phyloP scores from a whole-genome alignment of 192 early-diverging fungal genomes.

The Backusella australiensis region DNA sequence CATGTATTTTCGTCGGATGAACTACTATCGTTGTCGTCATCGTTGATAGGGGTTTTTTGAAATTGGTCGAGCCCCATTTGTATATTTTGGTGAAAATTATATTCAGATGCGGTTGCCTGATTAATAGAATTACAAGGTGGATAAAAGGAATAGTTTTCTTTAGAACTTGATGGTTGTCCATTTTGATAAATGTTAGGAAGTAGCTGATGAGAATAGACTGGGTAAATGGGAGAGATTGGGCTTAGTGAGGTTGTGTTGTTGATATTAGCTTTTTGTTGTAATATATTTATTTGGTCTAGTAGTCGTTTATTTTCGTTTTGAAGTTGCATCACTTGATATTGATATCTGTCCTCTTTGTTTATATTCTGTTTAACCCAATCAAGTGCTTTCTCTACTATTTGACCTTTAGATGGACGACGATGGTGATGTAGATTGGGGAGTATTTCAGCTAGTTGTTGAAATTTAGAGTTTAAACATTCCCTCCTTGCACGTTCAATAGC shows the following conservation, averaged over 20 bases:
- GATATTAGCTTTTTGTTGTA: neutral
- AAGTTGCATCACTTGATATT: conserved; percentile 9
- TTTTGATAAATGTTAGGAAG: neutral
- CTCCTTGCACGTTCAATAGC: conserved; percentile 82
- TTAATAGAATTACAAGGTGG: neutral
- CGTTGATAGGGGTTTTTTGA: neutral
- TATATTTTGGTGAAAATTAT: neutral
- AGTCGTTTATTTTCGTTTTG: conserved; percentile 8
- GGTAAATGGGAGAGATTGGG: neutral
- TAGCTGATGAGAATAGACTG: neutral
- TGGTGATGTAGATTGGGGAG: conserved; percentile 71
- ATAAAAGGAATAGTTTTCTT: neutral
- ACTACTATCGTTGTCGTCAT: conserved; percentile 2
- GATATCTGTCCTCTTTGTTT: conserved; percentile 23
- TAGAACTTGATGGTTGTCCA: neutral
- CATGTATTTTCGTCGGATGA: conserved; percentile 3
- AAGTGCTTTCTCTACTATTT: conserved; percentile 73
- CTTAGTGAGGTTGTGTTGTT: neutral
- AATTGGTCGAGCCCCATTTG: neutral
- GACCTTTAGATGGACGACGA: conserved; percentile 75
- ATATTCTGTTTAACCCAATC: conserved; percentile 45
- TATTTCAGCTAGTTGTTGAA: conserved; percentile 77
- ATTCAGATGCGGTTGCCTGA: neutral
- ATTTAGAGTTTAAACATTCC: conserved; percentile 78
- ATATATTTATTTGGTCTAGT: neutral